A percentile compares a stretch with the other conserved stretches of the same genome.
These are phyloP conservation scores for Chaetomium cochliodes DNA, from an alignment of 495 filamentous ascomycete species.

Conservation along the genomic window DNA sequence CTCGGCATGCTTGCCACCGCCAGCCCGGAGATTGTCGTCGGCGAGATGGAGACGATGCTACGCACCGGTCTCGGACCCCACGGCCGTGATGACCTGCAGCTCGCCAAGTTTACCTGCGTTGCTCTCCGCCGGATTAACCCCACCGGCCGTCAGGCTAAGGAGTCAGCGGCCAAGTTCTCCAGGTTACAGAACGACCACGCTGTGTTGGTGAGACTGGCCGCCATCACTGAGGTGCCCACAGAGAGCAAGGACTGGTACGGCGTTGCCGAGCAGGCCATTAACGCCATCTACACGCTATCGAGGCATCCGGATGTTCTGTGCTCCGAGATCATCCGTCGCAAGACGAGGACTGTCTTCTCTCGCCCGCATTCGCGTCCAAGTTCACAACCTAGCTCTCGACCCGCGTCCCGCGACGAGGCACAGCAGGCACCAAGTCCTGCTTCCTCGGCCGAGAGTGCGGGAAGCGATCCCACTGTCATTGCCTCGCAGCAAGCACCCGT, in stretches of 20 bases:
- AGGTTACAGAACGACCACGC: constrained; percentile 92
- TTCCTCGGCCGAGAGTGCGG: constrained; percentile 29
- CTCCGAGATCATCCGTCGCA: constrained; percentile 84
- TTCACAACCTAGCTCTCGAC: constrained; percentile 34
- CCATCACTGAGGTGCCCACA: constrained; percentile 75
- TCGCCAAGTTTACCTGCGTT: constrained; percentile 93
- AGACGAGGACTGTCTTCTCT: constrained; percentile 78
- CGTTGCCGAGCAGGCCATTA: constrained; percentile 94
- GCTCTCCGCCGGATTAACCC: constrained; percentile 86
- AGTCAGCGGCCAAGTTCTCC: constrained; percentile 62
- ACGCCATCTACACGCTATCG: constrained; percentile 90
- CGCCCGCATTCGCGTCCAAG: constrained; percentile 15
- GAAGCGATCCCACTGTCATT: constrained; percentile 34
- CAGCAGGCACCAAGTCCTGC: constrained; percentile 32
- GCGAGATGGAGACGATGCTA: constrained; percentile 90
- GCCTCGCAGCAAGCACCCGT: constrained; percentile 29
- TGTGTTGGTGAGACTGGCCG: constrained; percentile 73
- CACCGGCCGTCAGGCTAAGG: constrained; percentile 74
- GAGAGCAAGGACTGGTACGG: constrained; percentile 96
- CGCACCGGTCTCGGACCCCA: constrained; percentile 81
- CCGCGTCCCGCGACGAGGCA: constrained; percentile 44
- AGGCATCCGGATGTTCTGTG: constrained; percentile 94
- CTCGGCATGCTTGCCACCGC: constrained; percentile 95
- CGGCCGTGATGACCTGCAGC: constrained; percentile 75
- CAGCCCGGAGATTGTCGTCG: constrained; percentile 85